These are phyloP conservation scores for Pholiota conissans DNA, from an alignment of 768 basidiomycete species.

Conservation along the genomic window DNA sequence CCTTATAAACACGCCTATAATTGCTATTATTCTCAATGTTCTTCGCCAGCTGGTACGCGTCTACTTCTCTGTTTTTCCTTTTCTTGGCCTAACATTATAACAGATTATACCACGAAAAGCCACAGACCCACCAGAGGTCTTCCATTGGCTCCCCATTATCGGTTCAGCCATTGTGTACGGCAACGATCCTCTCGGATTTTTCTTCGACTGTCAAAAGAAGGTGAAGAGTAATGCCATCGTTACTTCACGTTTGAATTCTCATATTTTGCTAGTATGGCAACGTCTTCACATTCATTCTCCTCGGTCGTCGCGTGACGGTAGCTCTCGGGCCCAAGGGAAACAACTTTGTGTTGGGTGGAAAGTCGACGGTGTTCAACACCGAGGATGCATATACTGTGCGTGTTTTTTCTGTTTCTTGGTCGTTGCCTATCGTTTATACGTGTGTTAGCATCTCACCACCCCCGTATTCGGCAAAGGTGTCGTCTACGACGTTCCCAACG, in stretches of 20 bases:
- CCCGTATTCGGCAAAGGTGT: slow-evolving; percentile 98
- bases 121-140: slow-evolving; percentile 84
- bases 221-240: slow-evolving; percentile 33
- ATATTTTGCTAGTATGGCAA: slow-evolving; percentile 73
- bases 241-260: not conserved
- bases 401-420: not conserved
- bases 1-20: slow-evolving; percentile 67
- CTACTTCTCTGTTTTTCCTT: not conserved
- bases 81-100: not conserved
- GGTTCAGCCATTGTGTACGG: slow-evolving; percentile 91
- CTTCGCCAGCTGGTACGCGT: slow-evolving; percentile 72
- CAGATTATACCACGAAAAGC: slow-evolving; percentile 70
- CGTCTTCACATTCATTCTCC: slow-evolving; percentile 92
- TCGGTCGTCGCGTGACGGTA: slow-evolving; percentile 90
- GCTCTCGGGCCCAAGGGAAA: slow-evolving; percentile 90
- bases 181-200: slow-evolving; percentile 89
- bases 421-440: not conserved
- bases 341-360: slow-evolving; percentile 93
- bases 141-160: slow-evolving; percentile 88
- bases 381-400: slow-evolving; percentile 94
- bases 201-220: slow-evolving; percentile 77
- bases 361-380: slow-evolving; percentile 87
- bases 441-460: slow-evolving; percentile 79
- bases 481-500: slow-evolving; percentile 96
- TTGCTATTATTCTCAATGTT: slow-evolving; percentile 72